Conservation (phyloP, 202 grass and related monocot genomes). For the Alloteropsis angusta region DNA sequence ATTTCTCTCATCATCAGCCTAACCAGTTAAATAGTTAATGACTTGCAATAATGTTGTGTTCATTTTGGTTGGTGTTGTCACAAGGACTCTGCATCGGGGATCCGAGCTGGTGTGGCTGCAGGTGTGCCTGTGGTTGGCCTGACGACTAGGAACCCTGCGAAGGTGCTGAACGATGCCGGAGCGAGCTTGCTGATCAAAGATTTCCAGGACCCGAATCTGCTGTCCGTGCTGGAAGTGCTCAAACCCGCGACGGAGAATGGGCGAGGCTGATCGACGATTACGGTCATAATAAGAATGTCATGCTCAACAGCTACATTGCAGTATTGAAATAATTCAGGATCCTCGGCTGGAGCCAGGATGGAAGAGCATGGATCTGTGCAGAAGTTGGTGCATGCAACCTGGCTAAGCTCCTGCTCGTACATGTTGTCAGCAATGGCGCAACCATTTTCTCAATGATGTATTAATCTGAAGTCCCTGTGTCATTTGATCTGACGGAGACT, state of each 20-base stretch:
- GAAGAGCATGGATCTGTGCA: background rate
- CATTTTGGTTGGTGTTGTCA: background rate
- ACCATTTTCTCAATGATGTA: background rate
- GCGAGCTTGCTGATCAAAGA: constrained; percentile 58
- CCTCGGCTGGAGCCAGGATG: background rate
- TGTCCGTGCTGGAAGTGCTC: constrained; percentile 39
- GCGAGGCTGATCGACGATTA: constrained; percentile 20
- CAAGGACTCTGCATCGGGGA: constrained; percentile 73
- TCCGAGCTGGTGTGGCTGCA: constrained; percentile 71
- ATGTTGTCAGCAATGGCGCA: background rate
- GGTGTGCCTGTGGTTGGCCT: constrained; percentile 62
- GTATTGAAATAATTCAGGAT: background rate
- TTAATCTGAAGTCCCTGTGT: background rate
- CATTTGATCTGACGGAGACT: background rate
- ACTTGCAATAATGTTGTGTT: background rate
- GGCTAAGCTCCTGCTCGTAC: background rate
- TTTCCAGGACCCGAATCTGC: constrained; percentile 58
- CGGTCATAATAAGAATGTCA: background rate
- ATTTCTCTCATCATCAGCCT: background rate
- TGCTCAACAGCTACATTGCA: background rate
- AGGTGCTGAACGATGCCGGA: constrained; percentile 52
- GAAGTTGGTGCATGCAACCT: background rate
- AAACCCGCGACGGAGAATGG: constrained; percentile 13
- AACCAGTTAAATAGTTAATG: background rate
- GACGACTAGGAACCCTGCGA: constrained; percentile 66